Evolutionary conservation across 106 monocot species (phyloP), one percentile per base, ranked within the genome.

Genomic region (Acorus gramineus): DNA sequence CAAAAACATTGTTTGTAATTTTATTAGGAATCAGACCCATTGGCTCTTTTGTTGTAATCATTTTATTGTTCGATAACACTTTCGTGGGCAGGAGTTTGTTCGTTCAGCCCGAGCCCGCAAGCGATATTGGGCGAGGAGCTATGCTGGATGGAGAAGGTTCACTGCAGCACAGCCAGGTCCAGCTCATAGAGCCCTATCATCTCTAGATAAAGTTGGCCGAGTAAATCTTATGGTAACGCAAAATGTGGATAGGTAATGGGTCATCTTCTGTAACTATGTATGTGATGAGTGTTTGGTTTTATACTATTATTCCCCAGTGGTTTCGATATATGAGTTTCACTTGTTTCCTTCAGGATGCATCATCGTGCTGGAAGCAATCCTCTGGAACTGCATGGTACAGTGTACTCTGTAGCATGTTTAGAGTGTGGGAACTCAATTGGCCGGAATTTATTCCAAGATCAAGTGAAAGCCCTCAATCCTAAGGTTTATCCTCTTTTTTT

Each of bases 111-210:
- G 77, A 48, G 68, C 83, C n/a, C 84, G 92, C 1, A 87, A 76
- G 71, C 70, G 98, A 58, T 98, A 98, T 62, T 98, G 98, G 98
- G 88, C 98, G 55, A 83, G 98, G 70, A 98, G 98, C 81, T 98
- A 85, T 88, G 98, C 92, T 75, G 98, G 98, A 64, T 98, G 98
- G 98, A 88, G 81, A 76, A 91, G 87, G 68, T 98, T 98, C 60
- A 81, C 72, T 65, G 67, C 77, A 68, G 91, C 85, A 59, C 74
- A 98, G 54, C 98, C 98, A 44, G 89, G 78, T 83, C 66, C 92
- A 58, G 81, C 80, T 62, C 92, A 98, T 63, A 59, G 44, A 62
- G 73, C 83, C 46, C 75, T 98, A 48, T 74, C 85, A 62, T 78
- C 88, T 13, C 77, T 98, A 63, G 98, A 98, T 76, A 92, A 77